Conservation (phyloP, 129 eudicot genomes). For the Chrysanthemum makinoi region DNA sequence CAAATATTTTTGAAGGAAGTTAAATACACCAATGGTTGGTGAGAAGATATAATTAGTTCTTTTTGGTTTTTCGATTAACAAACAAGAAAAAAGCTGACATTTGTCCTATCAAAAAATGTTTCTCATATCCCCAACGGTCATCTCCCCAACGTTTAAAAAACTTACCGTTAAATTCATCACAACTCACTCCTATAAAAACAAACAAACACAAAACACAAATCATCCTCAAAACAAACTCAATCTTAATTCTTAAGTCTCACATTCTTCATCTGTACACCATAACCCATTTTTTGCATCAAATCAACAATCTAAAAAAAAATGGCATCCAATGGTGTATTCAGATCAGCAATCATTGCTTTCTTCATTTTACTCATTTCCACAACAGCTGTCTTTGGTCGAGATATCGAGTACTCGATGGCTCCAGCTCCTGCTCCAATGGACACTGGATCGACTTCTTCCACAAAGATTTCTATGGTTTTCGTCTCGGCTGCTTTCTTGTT, state of each 20-base stretch:
- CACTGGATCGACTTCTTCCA: slow-evolving; percentile 16
- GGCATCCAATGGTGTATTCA: slow-evolving; percentile 11
- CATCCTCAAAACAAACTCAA: background rate
- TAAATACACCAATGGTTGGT: no score
- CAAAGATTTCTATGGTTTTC: slow-evolving; percentile 1
- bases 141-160: slow-evolving; percentile 11
- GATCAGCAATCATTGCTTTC: slow-evolving; percentile 23
- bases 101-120: no score
- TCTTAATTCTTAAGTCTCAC: background rate
- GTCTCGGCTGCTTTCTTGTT: slow-evolving; percentile 16
- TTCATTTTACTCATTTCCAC: slow-evolving; percentile 7
- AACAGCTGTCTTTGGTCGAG: slow-evolving; percentile 16
- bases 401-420: slow-evolving; percentile 9
- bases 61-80: no score
- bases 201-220: background rate
- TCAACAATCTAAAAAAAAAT: background rate
- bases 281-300: background rate
- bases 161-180: slow-evolving; percentile 15
- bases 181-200: background rate
- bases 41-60: no score
- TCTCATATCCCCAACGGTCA: slow-evolving; percentile 9
- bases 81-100: no score
- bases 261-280: background rate
- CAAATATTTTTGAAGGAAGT: no score
- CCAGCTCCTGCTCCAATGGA: slow-evolving; percentile 32